Evolutionary conservation across 78 protist species (phyloP).

Genomic region (Neovahlkampfia damariscottae): DNA sequence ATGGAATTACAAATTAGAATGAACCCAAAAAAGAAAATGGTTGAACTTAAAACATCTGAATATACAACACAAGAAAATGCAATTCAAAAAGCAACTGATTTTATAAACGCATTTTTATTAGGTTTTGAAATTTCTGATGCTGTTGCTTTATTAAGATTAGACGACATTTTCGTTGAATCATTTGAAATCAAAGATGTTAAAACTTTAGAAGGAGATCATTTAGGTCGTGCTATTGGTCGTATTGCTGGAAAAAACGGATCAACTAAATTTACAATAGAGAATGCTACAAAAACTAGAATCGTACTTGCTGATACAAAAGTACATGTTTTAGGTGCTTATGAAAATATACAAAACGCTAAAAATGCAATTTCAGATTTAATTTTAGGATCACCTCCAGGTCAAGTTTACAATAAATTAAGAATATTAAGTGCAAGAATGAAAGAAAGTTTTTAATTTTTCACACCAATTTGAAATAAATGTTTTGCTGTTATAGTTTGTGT

Average conservation of each 20-base stretch:
- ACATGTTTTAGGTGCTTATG: constrained; percentile 90
- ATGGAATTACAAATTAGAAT: constrained; percentile 79
- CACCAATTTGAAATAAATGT: too few species aligned
- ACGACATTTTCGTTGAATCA: constrained; percentile 90
- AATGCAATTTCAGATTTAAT: constrained; percentile 82
- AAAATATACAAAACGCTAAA: constrained; percentile 78
- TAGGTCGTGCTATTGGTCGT: constrained; percentile 95
- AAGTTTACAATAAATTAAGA: constrained; percentile 78
- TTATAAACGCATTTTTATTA: constrained; percentile 74
- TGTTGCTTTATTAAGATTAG: constrained; percentile 90
- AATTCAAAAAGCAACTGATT: constrained; percentile 87
- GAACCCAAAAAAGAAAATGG: constrained; percentile 59
- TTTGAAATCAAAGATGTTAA: constrained; percentile 90
- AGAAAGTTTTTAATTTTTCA: constrained; percentile 73
- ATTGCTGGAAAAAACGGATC: constrained; percentile 94
- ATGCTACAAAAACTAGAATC: constrained; percentile 88
- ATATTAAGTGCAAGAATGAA: constrained; percentile 50
- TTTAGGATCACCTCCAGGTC: constrained; percentile 71
- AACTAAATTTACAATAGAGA: constrained; percentile 91
- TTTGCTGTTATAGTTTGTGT: too few species aligned
- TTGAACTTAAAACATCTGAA: constrained; percentile 66
- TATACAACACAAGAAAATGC: constrained; percentile 50
- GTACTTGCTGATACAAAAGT: constrained; percentile 91
- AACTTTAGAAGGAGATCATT: constrained; percentile 85
- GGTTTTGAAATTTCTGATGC: constrained; percentile 95